These are phyloP conservation scores for Areca catechu DNA, from an alignment of 176 grass and related monocot species.

Conservation along the genomic window DNA sequence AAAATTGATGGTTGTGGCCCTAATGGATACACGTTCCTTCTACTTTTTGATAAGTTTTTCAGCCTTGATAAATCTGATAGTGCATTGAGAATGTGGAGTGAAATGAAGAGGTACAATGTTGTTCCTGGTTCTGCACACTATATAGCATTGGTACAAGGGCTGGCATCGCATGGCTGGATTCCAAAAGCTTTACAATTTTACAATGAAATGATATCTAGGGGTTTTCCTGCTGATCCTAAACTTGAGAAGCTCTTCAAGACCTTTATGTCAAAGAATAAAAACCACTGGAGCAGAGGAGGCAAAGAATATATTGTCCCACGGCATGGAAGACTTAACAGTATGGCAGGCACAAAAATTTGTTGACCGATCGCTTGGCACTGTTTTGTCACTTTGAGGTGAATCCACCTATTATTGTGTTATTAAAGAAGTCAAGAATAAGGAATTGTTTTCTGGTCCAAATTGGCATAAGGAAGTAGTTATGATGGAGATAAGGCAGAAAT, in stretches of 20 bases:
- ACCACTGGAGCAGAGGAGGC: constrained; percentile 50
- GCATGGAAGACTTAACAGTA: constrained; percentile 9
- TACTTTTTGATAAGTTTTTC: constrained; percentile 72
- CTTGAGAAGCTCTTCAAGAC: constrained; percentile 66
- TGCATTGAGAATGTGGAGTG: constrained; percentile 69
- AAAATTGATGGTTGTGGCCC: constrained; percentile 53
- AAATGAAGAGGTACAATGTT: constrained; percentile 67
- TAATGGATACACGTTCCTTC: constrained; percentile 47
- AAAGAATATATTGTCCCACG: constrained; percentile 46
- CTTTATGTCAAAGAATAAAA: constrained; percentile 53
- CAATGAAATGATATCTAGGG: constrained; percentile 71
- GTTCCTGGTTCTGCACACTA: constrained; percentile 54
- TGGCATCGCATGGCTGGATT: constrained; percentile 59
- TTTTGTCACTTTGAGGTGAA: no score
- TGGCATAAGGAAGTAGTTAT: no score
- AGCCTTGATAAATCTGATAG: constrained; percentile 40
- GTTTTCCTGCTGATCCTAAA: constrained; percentile 57
- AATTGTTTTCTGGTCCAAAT: no score
- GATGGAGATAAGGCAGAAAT: no score
- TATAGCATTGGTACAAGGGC: constrained; percentile 55
- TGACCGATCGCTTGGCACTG: no score
- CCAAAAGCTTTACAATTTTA: constrained; percentile 77
- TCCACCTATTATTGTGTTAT: no score
- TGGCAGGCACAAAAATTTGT: not conserved
- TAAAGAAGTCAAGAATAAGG: no score